A percentile compares a stretch with the other conserved stretches of the same genome.
These are phyloP conservation scores for Psilocybe sp. DNA, from an alignment of 768 basidiomycete genomes.

Conservation along the genomic window DNA sequence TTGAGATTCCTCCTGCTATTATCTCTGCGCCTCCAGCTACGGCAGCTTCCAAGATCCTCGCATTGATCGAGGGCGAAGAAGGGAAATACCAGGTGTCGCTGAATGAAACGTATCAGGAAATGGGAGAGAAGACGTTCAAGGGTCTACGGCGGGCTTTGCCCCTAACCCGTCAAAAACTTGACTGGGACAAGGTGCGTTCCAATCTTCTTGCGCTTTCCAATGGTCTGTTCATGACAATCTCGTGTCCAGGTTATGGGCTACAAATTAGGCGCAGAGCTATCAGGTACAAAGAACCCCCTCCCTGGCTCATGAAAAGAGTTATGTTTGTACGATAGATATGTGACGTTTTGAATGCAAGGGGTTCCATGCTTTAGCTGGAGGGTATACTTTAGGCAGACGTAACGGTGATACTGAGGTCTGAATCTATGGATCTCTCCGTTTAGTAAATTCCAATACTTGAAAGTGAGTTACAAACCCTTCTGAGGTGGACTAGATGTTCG, in stretches of 20 bases:
- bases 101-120: conserved; percentile 80
- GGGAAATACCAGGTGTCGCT: conserved; percentile 75
- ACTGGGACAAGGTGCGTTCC: conserved; percentile 83
- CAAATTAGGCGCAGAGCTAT: conserved; percentile 75
- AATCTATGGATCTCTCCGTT: too few species aligned
- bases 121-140: conserved; percentile 94
- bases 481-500: too few species aligned
- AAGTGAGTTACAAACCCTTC: too few species aligned
- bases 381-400: too few species aligned
- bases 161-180: conserved; percentile 88
- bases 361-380: too few species aligned
- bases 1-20: conserved; percentile 61
- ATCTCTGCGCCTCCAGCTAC: conserved; percentile 46
- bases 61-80: conserved; percentile 80
- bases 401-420: too few species aligned
- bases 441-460: too few species aligned
- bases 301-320: conserved; percentile 18
- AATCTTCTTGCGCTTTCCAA: background rate
- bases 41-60: conserved; percentile 71
- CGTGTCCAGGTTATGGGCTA: conserved; percentile 45
- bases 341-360: too few species aligned
- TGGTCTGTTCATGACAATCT: background rate
- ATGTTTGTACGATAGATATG: background rate
- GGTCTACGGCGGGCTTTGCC: conserved; percentile 87
- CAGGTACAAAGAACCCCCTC: conserved; percentile 61